Evolutionary conservation across 2,329 filamentous ascomycete genomes (phyloP).

Genomic region (Nothophaeocryptopus gaeumannii): DNA sequence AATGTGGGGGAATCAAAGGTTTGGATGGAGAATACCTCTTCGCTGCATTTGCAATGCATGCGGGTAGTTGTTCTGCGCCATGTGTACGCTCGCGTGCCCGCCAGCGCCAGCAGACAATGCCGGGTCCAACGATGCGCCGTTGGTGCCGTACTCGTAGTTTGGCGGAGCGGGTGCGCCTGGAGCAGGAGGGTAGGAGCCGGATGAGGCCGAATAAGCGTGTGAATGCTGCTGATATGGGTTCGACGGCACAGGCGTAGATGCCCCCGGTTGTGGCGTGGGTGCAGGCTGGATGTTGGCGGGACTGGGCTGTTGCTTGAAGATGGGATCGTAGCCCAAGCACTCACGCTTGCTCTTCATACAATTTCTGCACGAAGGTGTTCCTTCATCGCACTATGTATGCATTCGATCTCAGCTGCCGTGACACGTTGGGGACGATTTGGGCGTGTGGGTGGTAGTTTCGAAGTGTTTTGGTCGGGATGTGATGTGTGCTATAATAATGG

Average conservation of each 20-base stretch:
- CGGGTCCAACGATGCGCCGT: slow-evolving; percentile 59
- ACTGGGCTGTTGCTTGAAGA: slow-evolving; percentile 72
- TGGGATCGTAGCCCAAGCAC: slow-evolving; percentile 81
- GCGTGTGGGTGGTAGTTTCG: neutral
- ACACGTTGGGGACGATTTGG: neutral
- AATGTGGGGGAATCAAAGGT: neutral
- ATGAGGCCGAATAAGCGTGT: slow-evolving; percentile 17
- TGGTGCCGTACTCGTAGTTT: slow-evolving; percentile 50
- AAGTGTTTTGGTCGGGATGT: too few species aligned
- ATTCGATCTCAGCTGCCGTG: slow-evolving; percentile 1
- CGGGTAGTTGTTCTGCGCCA: slow-evolving; percentile 24
- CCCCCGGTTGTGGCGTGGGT: slow-evolving; percentile 1
- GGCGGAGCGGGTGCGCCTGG: slow-evolving; percentile 6
- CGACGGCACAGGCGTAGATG: slow-evolving; percentile 14
- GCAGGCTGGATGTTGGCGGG: slow-evolving; percentile 71
- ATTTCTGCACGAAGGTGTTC: slow-evolving; percentile 85
- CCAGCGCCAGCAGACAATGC: slow-evolving; percentile 52
- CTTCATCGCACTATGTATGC: slow-evolving; percentile 80
- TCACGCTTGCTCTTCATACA: slow-evolving; percentile 87
- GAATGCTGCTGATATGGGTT: slow-evolving; percentile 10
- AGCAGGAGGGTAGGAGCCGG: slow-evolving; percentile 18
- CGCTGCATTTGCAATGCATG: slow-evolving; percentile 28
- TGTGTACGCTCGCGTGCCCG: slow-evolving; percentile 12
- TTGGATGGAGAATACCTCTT: slow-evolving; percentile 24
- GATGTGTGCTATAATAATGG: too few species aligned